A percentile compares a stretch with the other conserved stretches of the same genome.
Conservation (phyloP, 2,329 filamentous ascomycete species). For the Sclerotinia nivalis region DNA sequence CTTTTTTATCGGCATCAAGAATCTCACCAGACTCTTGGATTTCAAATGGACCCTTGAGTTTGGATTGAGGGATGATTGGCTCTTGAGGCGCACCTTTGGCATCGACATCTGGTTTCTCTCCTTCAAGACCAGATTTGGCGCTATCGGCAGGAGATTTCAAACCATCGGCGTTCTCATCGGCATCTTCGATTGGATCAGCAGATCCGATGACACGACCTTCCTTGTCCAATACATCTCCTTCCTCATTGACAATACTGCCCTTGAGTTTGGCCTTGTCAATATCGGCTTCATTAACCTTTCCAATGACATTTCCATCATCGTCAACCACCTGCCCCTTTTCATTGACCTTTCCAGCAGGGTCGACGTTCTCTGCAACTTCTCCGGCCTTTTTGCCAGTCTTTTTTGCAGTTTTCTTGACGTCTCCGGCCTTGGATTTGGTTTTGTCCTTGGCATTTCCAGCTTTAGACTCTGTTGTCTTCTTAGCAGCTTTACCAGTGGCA, state of each 20-base stretch:
- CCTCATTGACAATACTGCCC: constrained; percentile 34
- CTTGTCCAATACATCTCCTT: constrained; percentile 58
- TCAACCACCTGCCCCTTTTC: constrained; percentile 55
- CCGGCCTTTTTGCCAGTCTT: background rate
- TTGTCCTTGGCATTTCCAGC: background rate
- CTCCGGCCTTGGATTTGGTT: background rate
- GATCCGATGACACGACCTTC: constrained; percentile 51
- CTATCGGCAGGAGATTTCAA: constrained; percentile 19
- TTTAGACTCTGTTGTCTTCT: background rate
- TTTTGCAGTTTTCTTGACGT: background rate
- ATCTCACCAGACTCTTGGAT: constrained; percentile 22
- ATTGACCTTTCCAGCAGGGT: constrained; percentile 41
- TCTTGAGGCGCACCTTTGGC: background rate
- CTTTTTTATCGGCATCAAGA: constrained; percentile 16
- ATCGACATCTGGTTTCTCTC: constrained; percentile 42
- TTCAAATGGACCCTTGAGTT: constrained; percentile 22
- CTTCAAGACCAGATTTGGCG: constrained; percentile 23
- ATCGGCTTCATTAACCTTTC: constrained; percentile 58
- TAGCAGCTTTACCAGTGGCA: background rate
- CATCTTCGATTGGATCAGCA: constrained; percentile 22
- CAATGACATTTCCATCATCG: constrained; percentile 54
- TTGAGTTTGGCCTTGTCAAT: constrained; percentile 58
- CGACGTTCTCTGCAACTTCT: constrained; percentile 1
- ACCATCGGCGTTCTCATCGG: constrained; percentile 27
- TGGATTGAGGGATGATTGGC: constrained; percentile 16